Conservation (phyloP, 352 stramenopile genomes). For the Phytopythium mirpurense region DNA sequence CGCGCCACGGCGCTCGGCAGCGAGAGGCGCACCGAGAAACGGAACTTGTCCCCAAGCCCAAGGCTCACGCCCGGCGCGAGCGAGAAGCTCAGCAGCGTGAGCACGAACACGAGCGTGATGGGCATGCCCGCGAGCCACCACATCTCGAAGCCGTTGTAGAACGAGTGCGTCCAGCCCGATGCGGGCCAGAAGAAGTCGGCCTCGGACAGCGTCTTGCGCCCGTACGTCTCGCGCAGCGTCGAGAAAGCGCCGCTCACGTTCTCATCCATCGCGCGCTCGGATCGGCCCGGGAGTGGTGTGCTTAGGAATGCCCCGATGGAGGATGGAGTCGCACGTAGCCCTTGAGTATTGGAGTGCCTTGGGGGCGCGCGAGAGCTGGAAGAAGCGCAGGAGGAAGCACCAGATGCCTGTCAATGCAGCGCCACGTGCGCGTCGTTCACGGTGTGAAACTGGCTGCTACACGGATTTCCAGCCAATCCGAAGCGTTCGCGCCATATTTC, state of each 20-base stretch:
- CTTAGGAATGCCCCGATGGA: too few relatives aligned
- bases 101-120: slow-evolving; percentile 58
- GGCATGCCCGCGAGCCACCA: slow-evolving; percentile 84
- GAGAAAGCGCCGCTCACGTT: slow-evolving; percentile 54
- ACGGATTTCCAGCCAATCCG: slow-evolving; percentile 21
- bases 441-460: not conserved
- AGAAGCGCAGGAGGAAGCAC: not conserved
- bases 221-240: slow-evolving; percentile 41
- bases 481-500: not conserved
- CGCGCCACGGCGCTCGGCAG: slow-evolving; percentile 9
- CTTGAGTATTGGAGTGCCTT: too few relatives aligned
- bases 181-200: slow-evolving; percentile 24
- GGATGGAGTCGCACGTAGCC: too few relatives aligned
- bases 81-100: slow-evolving; percentile 73
- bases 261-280: slow-evolving; percentile 69
- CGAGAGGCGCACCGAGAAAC: slow-evolving; percentile 13
- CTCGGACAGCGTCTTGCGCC: slow-evolving; percentile 49
- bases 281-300: too few relatives aligned
- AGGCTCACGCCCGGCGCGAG: slow-evolving; percentile 49
- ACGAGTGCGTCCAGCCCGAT: slow-evolving; percentile 33
- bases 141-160: slow-evolving; percentile 85
- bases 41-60: slow-evolving; percentile 40
- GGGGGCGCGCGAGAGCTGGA: too few relatives aligned
- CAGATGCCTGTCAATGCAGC: slow-evolving; percentile 12
- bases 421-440: slow-evolving; percentile 16